phyloP scores from a whole-genome alignment of 176 grass and related monocot genomes.

The Triticum aestivum region DNA sequence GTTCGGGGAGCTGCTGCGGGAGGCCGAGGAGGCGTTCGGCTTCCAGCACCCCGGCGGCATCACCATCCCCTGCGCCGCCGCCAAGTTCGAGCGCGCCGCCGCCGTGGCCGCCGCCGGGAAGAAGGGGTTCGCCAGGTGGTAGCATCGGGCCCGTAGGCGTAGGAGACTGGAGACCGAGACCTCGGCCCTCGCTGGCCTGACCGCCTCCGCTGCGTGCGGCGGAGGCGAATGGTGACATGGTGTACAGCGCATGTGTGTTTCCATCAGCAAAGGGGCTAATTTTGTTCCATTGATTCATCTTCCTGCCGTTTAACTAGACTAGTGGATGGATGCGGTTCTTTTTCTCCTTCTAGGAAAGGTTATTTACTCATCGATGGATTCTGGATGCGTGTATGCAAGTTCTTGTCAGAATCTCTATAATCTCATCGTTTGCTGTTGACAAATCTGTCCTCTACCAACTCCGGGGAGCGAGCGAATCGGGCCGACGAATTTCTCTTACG shows the following conservation, averaged over 20 bases:
- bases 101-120: conserved; percentile 48
- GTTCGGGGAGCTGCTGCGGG: conserved; percentile 79
- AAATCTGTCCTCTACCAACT: background rate
- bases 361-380: background rate
- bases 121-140: conserved; percentile 45
- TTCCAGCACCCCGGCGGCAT: conserved; percentile 92
- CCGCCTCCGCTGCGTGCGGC: background rate
- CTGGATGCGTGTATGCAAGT: background rate
- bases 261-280: conserved; percentile 18
- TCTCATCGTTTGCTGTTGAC: background rate
- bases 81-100: conserved; percentile 64
- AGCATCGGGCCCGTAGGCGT: background rate
- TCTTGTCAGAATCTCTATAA: background rate
- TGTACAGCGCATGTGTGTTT: conserved; percentile 33
- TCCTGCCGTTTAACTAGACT: background rate
- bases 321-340: background rate
- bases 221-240: conserved; percentile 23
- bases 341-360: background rate
- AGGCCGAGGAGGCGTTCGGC: conserved; percentile 93
- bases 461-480: background rate
- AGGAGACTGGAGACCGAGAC: background rate
- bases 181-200: background rate
- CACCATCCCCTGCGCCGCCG: conserved; percentile 87
- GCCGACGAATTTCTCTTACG: background rate
- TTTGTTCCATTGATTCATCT: conserved; percentile 24